Evolutionary conservation across 2,329 filamentous ascomycete species (phyloP), one percentile per base, ranked within the genome.

Genomic region (Talaromyces sp.): DNA sequence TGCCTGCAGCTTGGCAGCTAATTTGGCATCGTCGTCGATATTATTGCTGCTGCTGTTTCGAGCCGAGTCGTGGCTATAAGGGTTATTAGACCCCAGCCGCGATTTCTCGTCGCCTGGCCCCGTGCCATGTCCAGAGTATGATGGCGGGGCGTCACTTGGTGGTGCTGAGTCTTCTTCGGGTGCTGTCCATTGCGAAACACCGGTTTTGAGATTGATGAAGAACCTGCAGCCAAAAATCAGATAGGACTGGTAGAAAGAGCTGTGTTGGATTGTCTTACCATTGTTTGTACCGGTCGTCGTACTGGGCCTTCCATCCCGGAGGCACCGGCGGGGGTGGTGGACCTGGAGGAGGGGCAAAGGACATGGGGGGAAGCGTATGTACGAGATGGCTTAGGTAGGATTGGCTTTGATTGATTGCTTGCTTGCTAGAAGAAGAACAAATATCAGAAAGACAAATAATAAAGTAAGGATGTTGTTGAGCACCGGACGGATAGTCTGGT

Each of bases 161-260:
- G 81, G 75, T 24, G n/a, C 43, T 5, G 43, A 24, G 12, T 19
- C n/a, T 57, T 82, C 82, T 41, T 86, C 90, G 19, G 92, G 92
- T 66, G 85, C 88, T 4, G 96, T 89, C 92, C 92, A 97, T 82
- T 93, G 89, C 5, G 92, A 96, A 71, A 89, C 83, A 70, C 94
- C 94, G 65, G 92, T 96, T 75, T 87, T 85, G 63, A 89, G 85
- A 78, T 97, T 94, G 62, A 96, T 89, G 78, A 90, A 97, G 83
- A 94, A 96, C 88, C 88, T 91, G 64, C 8, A 32, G 6, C 14
- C 14, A 17, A 8, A 8, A 24, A 26, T 24, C 7, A 51, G 27
- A 56, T 29, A 8, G 7, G 7, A 8, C 27, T 29, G 7, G 7
- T 19, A 41, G 12, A 51, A 51, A 27, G 24, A 51, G 51, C 26